phyloP scores from a whole-genome alignment of 2,329 filamentous ascomycete genomes.

The Emergomyces pasteurianus region DNA sequence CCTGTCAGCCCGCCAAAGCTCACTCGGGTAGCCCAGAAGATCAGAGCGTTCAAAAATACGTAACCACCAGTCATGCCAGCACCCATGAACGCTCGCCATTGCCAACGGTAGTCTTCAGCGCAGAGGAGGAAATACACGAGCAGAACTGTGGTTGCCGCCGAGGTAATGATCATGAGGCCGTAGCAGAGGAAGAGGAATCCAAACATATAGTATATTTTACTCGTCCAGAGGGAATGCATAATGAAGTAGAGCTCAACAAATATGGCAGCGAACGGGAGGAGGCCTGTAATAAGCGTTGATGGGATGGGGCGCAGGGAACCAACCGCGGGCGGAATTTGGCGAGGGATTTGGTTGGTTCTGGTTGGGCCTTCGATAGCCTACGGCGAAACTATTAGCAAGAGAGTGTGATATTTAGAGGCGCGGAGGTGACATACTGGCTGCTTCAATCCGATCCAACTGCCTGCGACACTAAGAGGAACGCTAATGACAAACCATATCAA shows the following conservation, averaged over 20 bases:
- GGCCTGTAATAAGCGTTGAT: constrained; percentile 81
- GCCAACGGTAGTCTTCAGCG: constrained; percentile 97
- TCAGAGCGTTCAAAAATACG: constrained; percentile 79
- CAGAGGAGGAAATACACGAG: constrained; percentile 96
- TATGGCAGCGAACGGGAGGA: constrained; percentile 90
- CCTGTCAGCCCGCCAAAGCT: constrained; percentile 75
- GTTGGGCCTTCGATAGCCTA: constrained; percentile 64
- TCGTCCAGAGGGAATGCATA: constrained; percentile 98
- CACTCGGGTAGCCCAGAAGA: constrained; percentile 84
- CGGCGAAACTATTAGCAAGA: constrained; percentile 7
- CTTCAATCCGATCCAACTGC: constrained; percentile 89
- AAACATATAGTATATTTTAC: constrained; percentile 99
- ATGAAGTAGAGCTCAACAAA: constrained; percentile 99
- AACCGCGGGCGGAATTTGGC: constrained; percentile 77
- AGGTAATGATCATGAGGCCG: constrained; percentile 91
- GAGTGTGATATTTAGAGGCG: neutral
- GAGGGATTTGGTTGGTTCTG: constrained; percentile 93
- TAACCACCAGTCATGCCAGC: constrained; percentile 84
- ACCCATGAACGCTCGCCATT: constrained; percentile 89
- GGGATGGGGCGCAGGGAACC: constrained; percentile 79
- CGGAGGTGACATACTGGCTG: constrained; percentile 35
- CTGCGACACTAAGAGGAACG: constrained; percentile 76
- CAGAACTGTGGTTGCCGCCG: constrained; percentile 79
- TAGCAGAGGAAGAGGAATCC: constrained; percentile 98
- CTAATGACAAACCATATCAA: constrained; percentile 96